Base-by-base conservation (phyloP, 2,329 filamentous ascomycete species). In the Colletotrichum tropicale region DNA sequence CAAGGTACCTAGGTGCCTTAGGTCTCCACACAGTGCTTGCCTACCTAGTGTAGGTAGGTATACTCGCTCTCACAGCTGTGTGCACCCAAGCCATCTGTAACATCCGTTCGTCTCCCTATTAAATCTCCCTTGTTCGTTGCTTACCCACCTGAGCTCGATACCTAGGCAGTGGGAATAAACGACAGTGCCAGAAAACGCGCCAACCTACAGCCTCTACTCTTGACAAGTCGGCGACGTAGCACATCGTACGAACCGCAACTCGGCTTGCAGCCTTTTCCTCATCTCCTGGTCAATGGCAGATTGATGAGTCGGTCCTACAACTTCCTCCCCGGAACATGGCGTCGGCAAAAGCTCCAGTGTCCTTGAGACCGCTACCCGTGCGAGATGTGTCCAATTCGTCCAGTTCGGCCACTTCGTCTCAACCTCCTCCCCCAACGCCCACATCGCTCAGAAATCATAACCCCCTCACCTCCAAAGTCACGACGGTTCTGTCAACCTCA, bases 401-500 rank as follows among this genome's bases (percentile, higher is more conserved):
- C 66, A 69, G 18, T 67, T 75, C 60, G 21, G 61, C 36, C 28
- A 56, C 30, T 26, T 58, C 48, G 55, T 60, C 71, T 16, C 70
- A 58, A n/a, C 70, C 74, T 61, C 69, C 74, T 61, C 74, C 80
- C 69, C 78, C 81, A 71, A 79, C 80, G 75, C 77, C 82, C 28
- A 78, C 82, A 2, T 79, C 83, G 30, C 82, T 83, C 64, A 90
- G 85, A 76, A 81, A 87, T 24, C 81, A 87, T 16, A 95, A 92
- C 83, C 94, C 95, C 9, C 87, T 98, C 36, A 93, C 95, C 9
- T 94, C 93, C 76, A 95, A 97, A 82, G 91, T 98, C 79, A 94
- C 95, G 28, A 93, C 91, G 76, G 94, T 98, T 55, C 91, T 98
- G 65, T 98, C 97, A 6, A 93, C 95, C 4, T 98, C 96, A 0